These are phyloP conservation scores for Heritiera littoralis DNA, from an alignment of 345 rosid genomes.

Conservation along the genomic window DNA sequence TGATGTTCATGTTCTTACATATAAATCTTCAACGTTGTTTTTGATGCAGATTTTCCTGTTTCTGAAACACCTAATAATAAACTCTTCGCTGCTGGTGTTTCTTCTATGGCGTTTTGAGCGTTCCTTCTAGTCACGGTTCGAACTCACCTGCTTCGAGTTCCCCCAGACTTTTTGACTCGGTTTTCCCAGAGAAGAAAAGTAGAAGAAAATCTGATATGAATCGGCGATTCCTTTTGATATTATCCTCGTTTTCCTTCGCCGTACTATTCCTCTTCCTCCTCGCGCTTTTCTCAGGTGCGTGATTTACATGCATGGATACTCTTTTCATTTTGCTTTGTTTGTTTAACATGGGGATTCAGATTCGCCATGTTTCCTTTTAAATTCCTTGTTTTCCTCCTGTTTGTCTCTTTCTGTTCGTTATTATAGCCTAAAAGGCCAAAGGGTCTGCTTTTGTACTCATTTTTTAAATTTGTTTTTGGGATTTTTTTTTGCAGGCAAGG, in stretches of 20 bases:
- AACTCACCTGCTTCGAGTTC: slow-evolving; percentile 14
- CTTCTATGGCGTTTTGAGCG: slow-evolving; percentile 4
- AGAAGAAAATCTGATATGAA: slow-evolving; percentile 27
- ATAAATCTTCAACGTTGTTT: slow-evolving; percentile 13
- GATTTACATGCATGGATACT: background rate
- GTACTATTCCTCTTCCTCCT: slow-evolving; percentile 20
- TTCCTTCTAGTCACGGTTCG: background rate
- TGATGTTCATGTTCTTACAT: background rate
- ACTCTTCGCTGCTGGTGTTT: background rate
- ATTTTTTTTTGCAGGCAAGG: slow-evolving; percentile 21
- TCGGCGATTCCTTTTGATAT: slow-evolving; percentile 28
- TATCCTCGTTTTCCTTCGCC: slow-evolving; percentile 22
- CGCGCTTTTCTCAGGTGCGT: slow-evolving; percentile 26
- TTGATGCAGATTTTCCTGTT: slow-evolving; percentile 34
- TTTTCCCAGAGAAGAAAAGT: background rate
- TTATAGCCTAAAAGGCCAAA: background rate
- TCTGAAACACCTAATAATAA: background rate
- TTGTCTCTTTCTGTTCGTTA: slow-evolving; percentile 5
- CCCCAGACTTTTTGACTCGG: background rate
- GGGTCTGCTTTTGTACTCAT: background rate
- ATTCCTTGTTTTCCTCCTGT: slow-evolving; percentile 10
- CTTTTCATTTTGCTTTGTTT: slow-evolving; percentile 14
- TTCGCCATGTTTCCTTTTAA: slow-evolving; percentile 9
- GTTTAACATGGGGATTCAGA: slow-evolving; percentile 20
- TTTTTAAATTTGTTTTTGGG: background rate